phyloP scores from a whole-genome alignment of 2,329 filamentous ascomycete genomes.

The Epichloe sp. region DNA sequence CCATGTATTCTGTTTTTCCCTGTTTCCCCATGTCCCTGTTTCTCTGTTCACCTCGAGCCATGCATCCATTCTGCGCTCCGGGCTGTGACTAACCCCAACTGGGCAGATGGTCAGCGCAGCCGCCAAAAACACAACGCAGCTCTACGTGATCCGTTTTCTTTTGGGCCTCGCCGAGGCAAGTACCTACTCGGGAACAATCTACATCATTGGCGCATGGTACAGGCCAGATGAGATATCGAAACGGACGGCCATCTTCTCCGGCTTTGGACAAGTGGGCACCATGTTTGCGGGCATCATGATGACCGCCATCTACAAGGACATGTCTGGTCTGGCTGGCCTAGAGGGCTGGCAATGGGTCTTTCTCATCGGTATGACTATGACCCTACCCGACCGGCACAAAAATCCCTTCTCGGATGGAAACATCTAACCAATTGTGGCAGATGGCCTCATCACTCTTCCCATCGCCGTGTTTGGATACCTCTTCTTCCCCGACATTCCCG shows the following conservation, averaged over 20 bases:
- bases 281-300: constrained; percentile 41
- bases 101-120: neutral
- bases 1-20: neutral
- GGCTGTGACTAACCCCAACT: neutral
- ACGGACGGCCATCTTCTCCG: constrained; percentile 48
- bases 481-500: constrained; percentile 28
- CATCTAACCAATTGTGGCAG: too few species aligned
- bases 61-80: neutral
- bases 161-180: constrained; percentile 26
- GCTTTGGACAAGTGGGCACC: constrained; percentile 44
- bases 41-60: too few species aligned
- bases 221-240: constrained; percentile 48
- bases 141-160: constrained; percentile 19
- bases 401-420: too few species aligned
- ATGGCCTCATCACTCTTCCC: constrained; percentile 37
- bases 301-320: constrained; percentile 42
- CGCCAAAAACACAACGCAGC: neutral
- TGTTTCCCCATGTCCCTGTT: too few species aligned
- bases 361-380: constrained; percentile 35
- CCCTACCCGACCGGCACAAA: too few species aligned
- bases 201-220: constrained; percentile 42
- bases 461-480: constrained; percentile 22
- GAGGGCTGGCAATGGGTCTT: constrained; percentile 59
- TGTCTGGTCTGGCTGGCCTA: constrained; percentile 36
- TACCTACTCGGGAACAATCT: constrained; percentile 28